Evolutionary conservation across 1,139 yeast species (phyloP).

Genomic region (Suhomyces bokatorum): DNA sequence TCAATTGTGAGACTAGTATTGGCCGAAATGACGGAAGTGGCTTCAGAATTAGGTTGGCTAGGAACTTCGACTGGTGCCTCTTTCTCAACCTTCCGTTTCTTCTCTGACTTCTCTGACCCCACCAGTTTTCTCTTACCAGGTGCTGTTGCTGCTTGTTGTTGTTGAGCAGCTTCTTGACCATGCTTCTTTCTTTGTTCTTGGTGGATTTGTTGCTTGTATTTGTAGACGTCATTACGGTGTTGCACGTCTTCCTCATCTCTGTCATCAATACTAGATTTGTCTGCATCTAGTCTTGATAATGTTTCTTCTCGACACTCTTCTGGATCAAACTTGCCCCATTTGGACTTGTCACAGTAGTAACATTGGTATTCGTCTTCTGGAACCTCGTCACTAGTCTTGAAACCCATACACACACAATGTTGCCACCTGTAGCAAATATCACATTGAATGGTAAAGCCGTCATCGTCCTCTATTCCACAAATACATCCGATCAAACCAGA

Average conservation of each 20-base stretch:
- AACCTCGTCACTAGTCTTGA: conserved; percentile 66
- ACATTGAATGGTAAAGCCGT: conserved; percentile 93
- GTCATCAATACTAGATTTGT: conserved; percentile 10
- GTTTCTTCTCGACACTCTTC: conserved; percentile 37
- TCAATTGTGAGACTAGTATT: background rate
- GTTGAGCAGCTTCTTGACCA: conserved; percentile 9
- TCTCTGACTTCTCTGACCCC: conserved; percentile 29
- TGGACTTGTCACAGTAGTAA: conserved; percentile 66
- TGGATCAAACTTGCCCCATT: conserved; percentile 54
- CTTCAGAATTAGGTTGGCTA: background rate
- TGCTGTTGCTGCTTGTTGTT: background rate
- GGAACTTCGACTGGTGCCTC: background rate
- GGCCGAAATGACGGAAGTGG: background rate
- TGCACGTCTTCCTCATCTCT: conserved; percentile 5
- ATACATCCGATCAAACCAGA: conserved; percentile 87
- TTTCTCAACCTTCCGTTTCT: conserved; percentile 23
- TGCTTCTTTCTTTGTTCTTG: conserved; percentile 11
- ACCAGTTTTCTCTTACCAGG: conserved; percentile 31
- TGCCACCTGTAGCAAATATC: conserved; percentile 93
- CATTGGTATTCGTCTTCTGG: conserved; percentile 82
- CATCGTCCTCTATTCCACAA: conserved; percentile 88
- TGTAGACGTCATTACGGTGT: conserved; percentile 5
- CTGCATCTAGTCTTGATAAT: conserved; percentile 31
- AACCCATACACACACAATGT: conserved; percentile 87
- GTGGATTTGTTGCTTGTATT: conserved; percentile 10